Conservation (phyloP, 805 yeast species). For the Candida koratica region DNA sequence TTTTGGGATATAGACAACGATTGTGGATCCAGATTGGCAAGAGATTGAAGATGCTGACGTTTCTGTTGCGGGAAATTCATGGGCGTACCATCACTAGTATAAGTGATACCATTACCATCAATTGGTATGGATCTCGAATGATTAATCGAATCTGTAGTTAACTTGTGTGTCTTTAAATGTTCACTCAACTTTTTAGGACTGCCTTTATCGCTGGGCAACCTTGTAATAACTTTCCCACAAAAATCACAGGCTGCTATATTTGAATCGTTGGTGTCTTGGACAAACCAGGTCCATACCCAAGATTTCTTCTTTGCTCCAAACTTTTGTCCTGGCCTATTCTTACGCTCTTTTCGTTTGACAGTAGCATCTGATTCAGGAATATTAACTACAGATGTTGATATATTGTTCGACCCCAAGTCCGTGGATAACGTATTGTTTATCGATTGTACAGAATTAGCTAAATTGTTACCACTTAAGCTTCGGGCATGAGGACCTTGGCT, state of each 20-base stretch:
- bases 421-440: constrained; percentile 4
- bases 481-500: constrained; percentile 1
- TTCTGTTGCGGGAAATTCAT: constrained; percentile 5
- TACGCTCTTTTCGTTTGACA: constrained; percentile 25
- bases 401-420: not conserved
- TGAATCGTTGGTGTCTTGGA: constrained; percentile 45
- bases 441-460: constrained; percentile 4
- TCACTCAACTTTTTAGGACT: constrained; percentile 57
- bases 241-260: constrained; percentile 52
- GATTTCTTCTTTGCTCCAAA: constrained; percentile 60
- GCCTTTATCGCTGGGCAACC: constrained; percentile 52
- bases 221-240: constrained; percentile 47
- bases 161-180: constrained; percentile 49
- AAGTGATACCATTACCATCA: constrained; percentile 36
- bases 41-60: constrained; percentile 1
- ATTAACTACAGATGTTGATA: not conserved
- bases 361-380: not conserved
- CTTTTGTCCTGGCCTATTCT: constrained; percentile 50
- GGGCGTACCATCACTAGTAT: constrained; percentile 24
- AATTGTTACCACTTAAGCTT: constrained; percentile 3
- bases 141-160: constrained; percentile 35
- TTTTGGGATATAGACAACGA: not conserved
- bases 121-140: constrained; percentile 36
- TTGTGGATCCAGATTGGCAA: too few species aligned
- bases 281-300: constrained; percentile 64